Evolutionary conservation across 768 basidiomycete species (phyloP).

Genomic region (Kwoniella mangroviensis): DNA sequence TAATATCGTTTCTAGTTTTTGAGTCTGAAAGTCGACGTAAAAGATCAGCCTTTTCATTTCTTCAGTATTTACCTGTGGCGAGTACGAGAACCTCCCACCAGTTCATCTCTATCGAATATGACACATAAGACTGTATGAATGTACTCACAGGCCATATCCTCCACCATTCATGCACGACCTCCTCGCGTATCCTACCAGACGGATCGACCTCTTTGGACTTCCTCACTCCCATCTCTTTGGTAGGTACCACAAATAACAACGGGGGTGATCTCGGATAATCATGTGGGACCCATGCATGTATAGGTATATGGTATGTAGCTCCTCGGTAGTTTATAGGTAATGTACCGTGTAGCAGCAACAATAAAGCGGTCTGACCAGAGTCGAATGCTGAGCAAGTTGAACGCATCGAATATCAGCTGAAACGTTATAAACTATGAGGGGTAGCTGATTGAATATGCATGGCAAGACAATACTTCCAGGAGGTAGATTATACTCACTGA

Average conservation of each 20-base stretch:
- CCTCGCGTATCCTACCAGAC: conserved; percentile 66
- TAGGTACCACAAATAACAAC: conserved; percentile 88
- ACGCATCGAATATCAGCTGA: not conserved
- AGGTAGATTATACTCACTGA: conserved; percentile 45
- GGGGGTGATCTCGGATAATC: conserved; percentile 85
- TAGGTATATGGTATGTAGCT: conserved; percentile 87
- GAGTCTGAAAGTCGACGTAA: conserved; percentile 63
- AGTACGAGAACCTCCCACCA: too few species aligned
- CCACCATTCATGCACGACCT: conserved; percentile 75
- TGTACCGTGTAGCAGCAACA: conserved; percentile 88
- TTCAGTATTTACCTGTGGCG: not conserved
- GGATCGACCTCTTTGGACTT: conserved; percentile 73
- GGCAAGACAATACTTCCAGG: not conserved
- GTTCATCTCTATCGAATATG: too few species aligned
- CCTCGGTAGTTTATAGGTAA: conserved; percentile 80
- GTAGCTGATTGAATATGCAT: not conserved
- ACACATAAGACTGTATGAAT: not conserved
- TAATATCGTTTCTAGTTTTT: conserved; percentile 73
- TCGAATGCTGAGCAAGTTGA: conserved; percentile 71
- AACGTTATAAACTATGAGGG: too few species aligned
- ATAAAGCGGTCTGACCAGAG: conserved; percentile 87
- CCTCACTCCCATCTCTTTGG: conserved; percentile 84
- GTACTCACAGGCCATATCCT: conserved; percentile 77
- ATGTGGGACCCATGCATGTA: conserved; percentile 82
- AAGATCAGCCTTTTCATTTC: not conserved